These are phyloP conservation scores for Aspergillus piperis DNA, from an alignment of 2,329 filamentous ascomycete species.

Conservation along the genomic window DNA sequence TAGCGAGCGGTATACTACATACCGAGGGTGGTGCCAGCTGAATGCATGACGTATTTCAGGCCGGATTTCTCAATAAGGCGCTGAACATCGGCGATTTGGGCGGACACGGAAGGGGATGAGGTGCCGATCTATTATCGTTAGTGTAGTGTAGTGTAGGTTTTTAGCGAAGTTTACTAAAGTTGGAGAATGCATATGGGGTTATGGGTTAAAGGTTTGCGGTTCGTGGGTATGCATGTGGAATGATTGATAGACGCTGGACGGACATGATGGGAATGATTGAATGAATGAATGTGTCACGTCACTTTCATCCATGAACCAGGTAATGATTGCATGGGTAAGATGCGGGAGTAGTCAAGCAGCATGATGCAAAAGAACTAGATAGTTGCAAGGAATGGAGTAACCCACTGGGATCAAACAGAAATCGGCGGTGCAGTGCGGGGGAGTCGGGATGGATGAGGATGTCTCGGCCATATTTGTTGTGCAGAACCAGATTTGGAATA, in stretches of 20 bases:
- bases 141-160: background rate
- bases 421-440: slow-evolving; percentile 77
- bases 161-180: background rate
- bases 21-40: slow-evolving; percentile 91
- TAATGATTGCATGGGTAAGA: background rate
- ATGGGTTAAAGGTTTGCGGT: background rate
- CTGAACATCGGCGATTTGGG: slow-evolving; percentile 87
- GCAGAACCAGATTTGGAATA: background rate
- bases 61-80: slow-evolving; percentile 78
- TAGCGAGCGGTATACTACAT: slow-evolving; percentile 32
- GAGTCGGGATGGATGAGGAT: slow-evolving; percentile 54
- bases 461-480: slow-evolving; percentile 26
- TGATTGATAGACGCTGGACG: background rate
- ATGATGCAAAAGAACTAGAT: background rate
- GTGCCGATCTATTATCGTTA: slow-evolving; percentile 68
- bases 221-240: background rate
- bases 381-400: background rate
- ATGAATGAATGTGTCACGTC: too few relatives aligned
- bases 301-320: background rate
- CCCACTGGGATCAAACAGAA: slow-evolving; percentile 85
- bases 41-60: slow-evolving; percentile 85
- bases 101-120: slow-evolving; percentile 70
- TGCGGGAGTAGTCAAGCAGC: background rate
- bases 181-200: too few relatives aligned
- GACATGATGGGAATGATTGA: too few relatives aligned